Evolutionary conservation across 148 eudicot species (phyloP), one percentile per base, ranked within the genome.

Genomic region (Rhododendron molle): DNA sequence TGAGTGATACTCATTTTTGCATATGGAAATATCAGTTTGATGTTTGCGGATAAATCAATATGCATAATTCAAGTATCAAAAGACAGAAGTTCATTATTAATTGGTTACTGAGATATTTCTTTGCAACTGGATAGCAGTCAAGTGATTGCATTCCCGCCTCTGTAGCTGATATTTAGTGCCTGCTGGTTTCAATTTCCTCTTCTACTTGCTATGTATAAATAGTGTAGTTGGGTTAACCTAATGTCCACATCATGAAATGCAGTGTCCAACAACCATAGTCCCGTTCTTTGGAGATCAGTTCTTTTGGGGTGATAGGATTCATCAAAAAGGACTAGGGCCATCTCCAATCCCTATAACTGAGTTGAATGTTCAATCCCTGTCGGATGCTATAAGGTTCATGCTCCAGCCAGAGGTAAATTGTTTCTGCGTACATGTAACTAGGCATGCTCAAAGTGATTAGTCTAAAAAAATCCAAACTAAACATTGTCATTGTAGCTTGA

Each of bases 211-310:
- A 7, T 46, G 32, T 38, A 0, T 50, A 16, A 11, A 72, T 13
- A 62, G 38, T 30, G 65, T 34, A 18, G 65, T 49, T 34, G 16
- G 26, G n/a, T 49, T 46, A 12, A 50, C 62, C 9, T 69, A 72
- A 69, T 69, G 67, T 74, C 26, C 65, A 44, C 60, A 34, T 83
- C 38, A 43, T 82, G 43, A 60, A 52, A 84, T 88, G 92, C 94
- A 97, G 99, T 97, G 99, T 86, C 99, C 99, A 13, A 95, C 99
- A 58, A 93, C 99, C 46, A 86, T 95, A 77, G 94, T 97, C 36
- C 99, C 99, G 13, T 93, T 97, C 83, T 97, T 94, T 72, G 99
- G 99, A 86, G 99, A 97, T 92, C 98, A 95, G 85, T 97, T 89
- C 87, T 97, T 97, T 87, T 97, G 99, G 99, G 99, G 95, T 47